Conservation (phyloP, 2,329 filamentous ascomycete genomes). For the Hymenoscyphus fraxineus region DNA sequence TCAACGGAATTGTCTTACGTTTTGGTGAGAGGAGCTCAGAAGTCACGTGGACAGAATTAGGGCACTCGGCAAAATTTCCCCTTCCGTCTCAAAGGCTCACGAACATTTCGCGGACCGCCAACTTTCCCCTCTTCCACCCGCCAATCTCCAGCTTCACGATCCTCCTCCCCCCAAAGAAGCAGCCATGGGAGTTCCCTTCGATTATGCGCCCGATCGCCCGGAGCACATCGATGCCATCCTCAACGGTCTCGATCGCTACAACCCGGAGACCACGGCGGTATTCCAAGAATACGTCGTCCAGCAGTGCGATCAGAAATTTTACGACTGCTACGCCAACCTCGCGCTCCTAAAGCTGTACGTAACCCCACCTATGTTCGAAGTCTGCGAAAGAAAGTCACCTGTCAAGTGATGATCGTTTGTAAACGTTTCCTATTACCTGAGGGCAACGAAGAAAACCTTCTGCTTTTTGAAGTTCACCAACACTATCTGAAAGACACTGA, state of each 20-base stretch:
- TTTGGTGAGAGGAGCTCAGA: too few species aligned
- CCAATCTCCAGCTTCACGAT: slow-evolving; percentile 1
- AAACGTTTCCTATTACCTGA: slow-evolving; percentile 99
- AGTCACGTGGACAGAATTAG: slow-evolving; percentile 8
- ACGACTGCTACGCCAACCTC: slow-evolving; percentile 95
- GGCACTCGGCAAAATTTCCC: slow-evolving; percentile 10
- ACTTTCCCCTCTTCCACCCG: slow-evolving; percentile 2
- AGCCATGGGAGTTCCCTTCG: slow-evolving; percentile 51
- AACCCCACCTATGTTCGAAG: slow-evolving; percentile 5
- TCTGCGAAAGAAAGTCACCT: slow-evolving; percentile 6
- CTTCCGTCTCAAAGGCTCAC: slow-evolving; percentile 2
- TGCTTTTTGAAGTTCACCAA: slow-evolving; percentile 67
- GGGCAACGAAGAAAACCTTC: slow-evolving; percentile 53
- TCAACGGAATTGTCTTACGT: too few species aligned
- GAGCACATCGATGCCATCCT: slow-evolving; percentile 91
- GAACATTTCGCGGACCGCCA: slow-evolving; percentile 7
- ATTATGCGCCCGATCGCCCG: slow-evolving; percentile 88
- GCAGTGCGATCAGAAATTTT: slow-evolving; percentile 92
- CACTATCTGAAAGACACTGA: slow-evolving; percentile 62
- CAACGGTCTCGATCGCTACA: slow-evolving; percentile 96
- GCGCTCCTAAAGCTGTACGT: slow-evolving; percentile 96
- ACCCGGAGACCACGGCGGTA: slow-evolving; percentile 88
- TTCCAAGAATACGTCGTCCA: slow-evolving; percentile 93
- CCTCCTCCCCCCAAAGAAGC: neutral
- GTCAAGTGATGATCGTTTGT: slow-evolving; percentile 69